Conservation (phyloP, 345 rosid species). For the Nephelium lappaceum region DNA sequence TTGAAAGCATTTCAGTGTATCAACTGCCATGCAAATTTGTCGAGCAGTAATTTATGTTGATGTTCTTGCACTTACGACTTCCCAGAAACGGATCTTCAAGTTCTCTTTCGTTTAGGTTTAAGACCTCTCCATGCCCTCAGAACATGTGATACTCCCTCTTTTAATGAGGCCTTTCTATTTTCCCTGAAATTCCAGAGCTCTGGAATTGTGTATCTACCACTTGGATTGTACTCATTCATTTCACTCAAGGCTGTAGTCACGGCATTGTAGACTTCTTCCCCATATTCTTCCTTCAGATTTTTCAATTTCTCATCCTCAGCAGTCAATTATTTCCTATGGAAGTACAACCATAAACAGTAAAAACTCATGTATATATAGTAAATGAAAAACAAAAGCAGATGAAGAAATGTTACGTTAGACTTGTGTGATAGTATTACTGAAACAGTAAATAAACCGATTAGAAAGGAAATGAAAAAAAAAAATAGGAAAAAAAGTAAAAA, state of each 20-base stretch:
- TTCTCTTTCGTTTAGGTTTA: slow-evolving; percentile 25
- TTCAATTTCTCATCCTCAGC: slow-evolving; percentile 41
- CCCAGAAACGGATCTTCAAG: slow-evolving; percentile 12
- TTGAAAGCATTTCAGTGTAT: neutral
- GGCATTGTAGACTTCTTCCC: slow-evolving; percentile 34
- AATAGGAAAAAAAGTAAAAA: neutral
- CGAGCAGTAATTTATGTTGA: neutral
- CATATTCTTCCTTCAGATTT: slow-evolving; percentile 34
- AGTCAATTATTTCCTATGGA: slow-evolving; percentile 36
- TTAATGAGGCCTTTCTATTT: slow-evolving; percentile 36
- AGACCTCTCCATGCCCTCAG: slow-evolving; percentile 32
- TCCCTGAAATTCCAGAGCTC: slow-evolving; percentile 44
- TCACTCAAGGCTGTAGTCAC: slow-evolving; percentile 36
- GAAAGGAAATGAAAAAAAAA: neutral
- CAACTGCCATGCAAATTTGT: neutral
- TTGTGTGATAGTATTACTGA: neutral
- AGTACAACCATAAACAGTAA: neutral
- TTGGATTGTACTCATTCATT: slow-evolving; percentile 43
- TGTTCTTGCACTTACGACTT: neutral
- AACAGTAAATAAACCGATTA: neutral
- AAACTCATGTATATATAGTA: too few relatives aligned
- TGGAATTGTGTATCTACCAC: slow-evolving; percentile 40
- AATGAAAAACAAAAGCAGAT: slow-evolving; percentile 6
- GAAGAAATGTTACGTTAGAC: neutral
- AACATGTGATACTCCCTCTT: slow-evolving; percentile 36